Conservation (phyloP, 1,284 basidiomycete genomes). For the Ustilago bromivora region DNA sequence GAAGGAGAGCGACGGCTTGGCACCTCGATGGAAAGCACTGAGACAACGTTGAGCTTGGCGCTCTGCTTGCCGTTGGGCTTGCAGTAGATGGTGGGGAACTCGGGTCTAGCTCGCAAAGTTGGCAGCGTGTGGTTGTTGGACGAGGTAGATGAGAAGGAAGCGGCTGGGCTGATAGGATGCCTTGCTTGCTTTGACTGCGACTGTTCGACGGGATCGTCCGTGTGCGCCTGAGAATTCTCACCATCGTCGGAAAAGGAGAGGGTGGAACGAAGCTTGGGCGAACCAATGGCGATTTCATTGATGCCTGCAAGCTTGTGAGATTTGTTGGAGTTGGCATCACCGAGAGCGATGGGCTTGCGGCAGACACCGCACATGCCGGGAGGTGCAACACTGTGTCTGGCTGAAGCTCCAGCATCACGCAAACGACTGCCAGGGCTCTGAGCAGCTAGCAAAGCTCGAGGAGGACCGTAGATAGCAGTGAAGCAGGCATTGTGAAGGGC, state of each 20-base stretch:
- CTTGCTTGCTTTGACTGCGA: conserved; percentile 5
- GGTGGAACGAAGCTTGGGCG: conserved; percentile 11
- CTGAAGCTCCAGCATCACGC: conserved; percentile 28
- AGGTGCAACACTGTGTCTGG: conserved; percentile 72
- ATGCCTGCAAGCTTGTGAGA: conserved; percentile 49
- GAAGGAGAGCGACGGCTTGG: conserved; percentile 79
- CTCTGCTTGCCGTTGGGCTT: conserved; percentile 69
- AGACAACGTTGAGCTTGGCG: conserved; percentile 81
- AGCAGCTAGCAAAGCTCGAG: conserved; percentile 73
- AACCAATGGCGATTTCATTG: conserved; percentile 13
- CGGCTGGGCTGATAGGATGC: conserved; percentile 29
- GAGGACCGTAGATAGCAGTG: conserved; percentile 90
- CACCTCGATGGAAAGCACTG: conserved; percentile 88
- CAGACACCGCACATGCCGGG: conserved; percentile 97
- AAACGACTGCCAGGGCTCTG: conserved; percentile 37
- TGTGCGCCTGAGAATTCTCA: conserved; percentile 30
- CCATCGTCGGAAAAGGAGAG: conserved; percentile 21
- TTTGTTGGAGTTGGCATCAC: conserved; percentile 77
- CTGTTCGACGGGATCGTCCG: conserved; percentile 44
- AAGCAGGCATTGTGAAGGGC: conserved; percentile 95
- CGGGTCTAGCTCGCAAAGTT: conserved; percentile 86
- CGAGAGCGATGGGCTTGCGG: conserved; percentile 91
- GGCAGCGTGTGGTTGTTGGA: conserved; percentile 71
- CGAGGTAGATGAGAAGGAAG: conserved; percentile 36
- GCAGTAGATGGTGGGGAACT: conserved; percentile 83